Percentiles rank a stretch among this genome's conserved stretches.
Conservation (phyloP, 2,329 filamentous ascomycete genomes). For the Phialophora verrucosa region DNA sequence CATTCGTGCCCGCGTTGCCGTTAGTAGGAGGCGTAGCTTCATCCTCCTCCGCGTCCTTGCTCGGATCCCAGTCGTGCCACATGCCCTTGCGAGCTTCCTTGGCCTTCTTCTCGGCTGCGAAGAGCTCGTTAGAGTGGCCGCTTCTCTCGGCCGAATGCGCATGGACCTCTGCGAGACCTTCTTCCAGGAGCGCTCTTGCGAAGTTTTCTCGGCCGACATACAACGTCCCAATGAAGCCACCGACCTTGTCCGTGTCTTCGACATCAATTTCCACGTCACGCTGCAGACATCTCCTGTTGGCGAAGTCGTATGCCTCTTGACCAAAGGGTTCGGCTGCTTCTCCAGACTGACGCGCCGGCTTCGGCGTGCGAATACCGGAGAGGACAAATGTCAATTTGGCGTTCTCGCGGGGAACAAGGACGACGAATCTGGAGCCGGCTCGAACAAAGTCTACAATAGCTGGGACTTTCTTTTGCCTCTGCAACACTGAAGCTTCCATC, state of each 20-base stretch:
- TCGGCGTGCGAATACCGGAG: constrained; percentile 87
- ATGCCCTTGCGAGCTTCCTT: constrained; percentile 87
- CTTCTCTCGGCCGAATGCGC: constrained; percentile 95
- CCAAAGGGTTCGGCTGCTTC: constrained; percentile 92
- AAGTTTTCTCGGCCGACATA: constrained; percentile 96
- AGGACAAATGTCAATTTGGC: constrained; percentile 95
- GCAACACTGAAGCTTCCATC: constrained; percentile 84
- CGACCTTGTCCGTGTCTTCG: constrained; percentile 92
- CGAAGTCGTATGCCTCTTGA: constrained; percentile 90
- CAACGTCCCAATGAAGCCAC: constrained; percentile 93
- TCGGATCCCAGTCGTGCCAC: constrained; percentile 95
- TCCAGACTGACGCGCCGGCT: constrained; percentile 78
- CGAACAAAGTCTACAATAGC: constrained; percentile 97
- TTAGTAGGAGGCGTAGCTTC: constrained; percentile 53
- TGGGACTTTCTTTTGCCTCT: constrained; percentile 89
- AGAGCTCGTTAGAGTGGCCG: constrained; percentile 84
- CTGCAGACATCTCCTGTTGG: constrained; percentile 86
- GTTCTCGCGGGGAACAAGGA: constrained; percentile 89
- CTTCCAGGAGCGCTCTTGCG: constrained; percentile 88
- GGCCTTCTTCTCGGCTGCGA: constrained; percentile 83
- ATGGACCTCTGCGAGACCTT: constrained; percentile 90
- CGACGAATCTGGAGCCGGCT: constrained; percentile 90
- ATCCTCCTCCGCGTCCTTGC: constrained; percentile 72
- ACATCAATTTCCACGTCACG: constrained; percentile 96
- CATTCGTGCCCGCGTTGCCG: constrained; percentile 56